phyloP scores from a whole-genome alignment of 2,329 filamentous ascomycete genomes.

The Drechslera avenae region DNA sequence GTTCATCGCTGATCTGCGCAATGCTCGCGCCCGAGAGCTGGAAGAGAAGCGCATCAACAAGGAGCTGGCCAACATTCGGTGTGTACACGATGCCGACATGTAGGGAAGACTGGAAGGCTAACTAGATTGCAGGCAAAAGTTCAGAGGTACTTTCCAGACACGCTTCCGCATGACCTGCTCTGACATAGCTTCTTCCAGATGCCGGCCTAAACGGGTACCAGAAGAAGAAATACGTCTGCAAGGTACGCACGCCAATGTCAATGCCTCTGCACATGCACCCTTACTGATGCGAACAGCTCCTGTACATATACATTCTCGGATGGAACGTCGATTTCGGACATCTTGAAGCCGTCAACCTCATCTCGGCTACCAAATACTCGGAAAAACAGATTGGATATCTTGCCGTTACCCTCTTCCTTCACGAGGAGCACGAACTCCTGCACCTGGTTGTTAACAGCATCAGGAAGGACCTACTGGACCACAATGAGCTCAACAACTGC shows the following conservation, averaged over 20 bases:
- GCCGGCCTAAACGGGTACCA: constrained; percentile 93
- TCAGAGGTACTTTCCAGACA: constrained; percentile 67
- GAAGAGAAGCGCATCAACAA: constrained; percentile 99
- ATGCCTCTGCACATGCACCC: not conserved
- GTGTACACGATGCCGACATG: constrained; percentile 38
- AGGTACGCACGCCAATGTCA: constrained; percentile 56
- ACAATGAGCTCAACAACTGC: constrained; percentile 98
- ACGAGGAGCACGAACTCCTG: constrained; percentile 94
- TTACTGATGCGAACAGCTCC: constrained; percentile 59
- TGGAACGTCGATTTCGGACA: constrained; percentile 99
- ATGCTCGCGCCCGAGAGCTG: constrained; percentile 90
- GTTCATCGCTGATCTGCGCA: constrained; percentile 96
- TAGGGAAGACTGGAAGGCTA: constrained; percentile 24
- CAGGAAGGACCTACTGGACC: constrained; percentile 89
- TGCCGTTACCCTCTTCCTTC: constrained; percentile 94
- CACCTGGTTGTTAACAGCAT: constrained; percentile 99
- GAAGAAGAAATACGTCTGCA: constrained; percentile 99
- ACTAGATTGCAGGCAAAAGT: constrained; percentile 73
- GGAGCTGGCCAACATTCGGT: constrained; percentile 95
- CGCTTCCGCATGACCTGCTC: constrained; percentile 7
- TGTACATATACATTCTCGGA: constrained; percentile 98
- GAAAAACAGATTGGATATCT: constrained; percentile 99
- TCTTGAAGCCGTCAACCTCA: constrained; percentile 95
- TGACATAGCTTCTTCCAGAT: constrained; percentile 55
- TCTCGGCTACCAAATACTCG: constrained; percentile 95